Conservation (phyloP, 768 basidiomycete genomes). For the Clavaria fumosa region DNA sequence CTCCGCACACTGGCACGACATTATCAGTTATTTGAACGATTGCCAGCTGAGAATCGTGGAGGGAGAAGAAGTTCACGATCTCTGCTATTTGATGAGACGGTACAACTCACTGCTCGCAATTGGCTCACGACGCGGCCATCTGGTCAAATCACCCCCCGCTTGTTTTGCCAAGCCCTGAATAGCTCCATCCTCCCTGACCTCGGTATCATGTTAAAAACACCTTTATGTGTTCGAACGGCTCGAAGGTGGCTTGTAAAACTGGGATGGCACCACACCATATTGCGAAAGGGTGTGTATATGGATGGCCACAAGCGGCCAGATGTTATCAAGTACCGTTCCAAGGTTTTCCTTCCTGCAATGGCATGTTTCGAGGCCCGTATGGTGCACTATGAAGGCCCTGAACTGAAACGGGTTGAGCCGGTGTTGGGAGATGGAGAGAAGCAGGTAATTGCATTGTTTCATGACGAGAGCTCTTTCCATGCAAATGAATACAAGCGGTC, state of each 20-base stretch:
- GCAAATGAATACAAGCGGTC: slow-evolving; percentile 13
- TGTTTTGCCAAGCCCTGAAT: slow-evolving; percentile 16
- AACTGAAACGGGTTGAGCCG: slow-evolving; percentile 13
- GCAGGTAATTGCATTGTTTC: slow-evolving; percentile 17
- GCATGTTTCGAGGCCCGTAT: slow-evolving; percentile 14
- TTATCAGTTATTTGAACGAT: slow-evolving; percentile 23
- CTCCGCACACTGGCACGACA: slow-evolving; percentile 20
- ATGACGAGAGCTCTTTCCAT: slow-evolving; percentile 20
- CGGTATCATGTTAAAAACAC: slow-evolving; percentile 13
- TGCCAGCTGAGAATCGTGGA: slow-evolving; percentile 17
- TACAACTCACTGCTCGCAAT: slow-evolving; percentile 6
- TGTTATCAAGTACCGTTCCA: slow-evolving; percentile 20
- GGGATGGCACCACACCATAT: slow-evolving; percentile 16
- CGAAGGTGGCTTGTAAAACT: slow-evolving; percentile 23
- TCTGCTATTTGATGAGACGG: slow-evolving; percentile 14
- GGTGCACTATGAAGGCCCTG: slow-evolving; percentile 11
- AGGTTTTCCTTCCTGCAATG: slow-evolving; percentile 18
- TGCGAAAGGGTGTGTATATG: slow-evolving; percentile 21
- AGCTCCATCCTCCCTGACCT: slow-evolving; percentile 19
- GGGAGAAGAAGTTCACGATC: slow-evolving; percentile 9
- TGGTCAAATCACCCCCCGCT: slow-evolving; percentile 18
- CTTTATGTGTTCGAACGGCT: slow-evolving; percentile 20
- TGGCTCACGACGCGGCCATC: slow-evolving; percentile 14
- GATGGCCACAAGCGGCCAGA: slow-evolving; percentile 24
- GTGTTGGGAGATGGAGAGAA: slow-evolving; percentile 13